phyloP scores from a whole-genome alignment of 495 filamentous ascomycete genomes.

The Xylaria nigripes region DNA sequence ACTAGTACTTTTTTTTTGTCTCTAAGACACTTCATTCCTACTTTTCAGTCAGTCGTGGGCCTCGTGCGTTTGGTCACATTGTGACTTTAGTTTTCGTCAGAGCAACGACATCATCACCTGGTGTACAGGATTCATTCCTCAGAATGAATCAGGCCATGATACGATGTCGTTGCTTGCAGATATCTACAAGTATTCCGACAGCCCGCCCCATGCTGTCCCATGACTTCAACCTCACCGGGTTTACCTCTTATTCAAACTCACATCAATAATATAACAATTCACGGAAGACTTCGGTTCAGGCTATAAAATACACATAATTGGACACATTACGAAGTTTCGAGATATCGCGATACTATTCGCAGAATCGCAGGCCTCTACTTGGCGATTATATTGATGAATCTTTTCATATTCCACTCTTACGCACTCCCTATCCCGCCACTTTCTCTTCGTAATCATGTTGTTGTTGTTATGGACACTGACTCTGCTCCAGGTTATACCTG shows the following conservation, averaged over 20 bases:
- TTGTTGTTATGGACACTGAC: conserved; percentile 19
- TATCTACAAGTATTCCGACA: conserved; percentile 7
- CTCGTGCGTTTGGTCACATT: conserved; percentile 12
- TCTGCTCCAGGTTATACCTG: conserved; percentile 16
- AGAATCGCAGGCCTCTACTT: neutral
- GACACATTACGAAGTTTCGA: neutral
- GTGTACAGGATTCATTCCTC: conserved; percentile 24
- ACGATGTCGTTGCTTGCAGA: conserved; percentile 14
- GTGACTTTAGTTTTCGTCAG: conserved; percentile 9
- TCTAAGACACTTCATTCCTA: conserved; percentile 24
- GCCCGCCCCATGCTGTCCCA: neutral
- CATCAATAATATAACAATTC: neutral
- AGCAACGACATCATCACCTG: conserved; percentile 17
- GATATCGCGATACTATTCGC: neutral
- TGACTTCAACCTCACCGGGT: conserved; percentile 11
- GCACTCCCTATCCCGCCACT: neutral
- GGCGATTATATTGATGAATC: conserved; percentile 1
- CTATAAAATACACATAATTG: neutral
- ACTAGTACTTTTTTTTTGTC: conserved; percentile 5
- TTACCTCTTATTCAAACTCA: neutral
- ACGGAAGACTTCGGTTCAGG: neutral
- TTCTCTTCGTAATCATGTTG: conserved; percentile 12
- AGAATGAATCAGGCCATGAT: neutral
- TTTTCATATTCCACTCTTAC: neutral
- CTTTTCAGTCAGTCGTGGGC: neutral